These are phyloP conservation scores for Talinum fruticosum DNA, from an alignment of 148 eudicot genomes.

Conservation along the genomic window DNA sequence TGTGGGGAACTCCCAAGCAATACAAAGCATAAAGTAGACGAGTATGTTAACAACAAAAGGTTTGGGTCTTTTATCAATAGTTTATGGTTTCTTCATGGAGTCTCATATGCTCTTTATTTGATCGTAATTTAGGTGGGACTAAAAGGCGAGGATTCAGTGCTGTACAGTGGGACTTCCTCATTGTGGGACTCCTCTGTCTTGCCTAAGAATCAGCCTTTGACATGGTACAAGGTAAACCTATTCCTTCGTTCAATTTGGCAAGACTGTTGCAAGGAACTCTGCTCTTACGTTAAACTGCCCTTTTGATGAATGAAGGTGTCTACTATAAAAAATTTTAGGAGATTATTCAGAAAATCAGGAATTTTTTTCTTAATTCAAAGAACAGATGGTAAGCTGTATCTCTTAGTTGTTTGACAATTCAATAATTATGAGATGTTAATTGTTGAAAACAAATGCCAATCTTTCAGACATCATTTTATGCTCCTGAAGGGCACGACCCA, in stretches of 20 bases:
- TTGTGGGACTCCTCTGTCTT: slow-evolving; percentile 35
- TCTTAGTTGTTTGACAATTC: neutral
- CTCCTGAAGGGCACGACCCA: slow-evolving; percentile 67
- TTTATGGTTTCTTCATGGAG: neutral
- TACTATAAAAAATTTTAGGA: neutral
- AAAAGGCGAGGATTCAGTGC: slow-evolving; percentile 37
- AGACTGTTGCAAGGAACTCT: neutral
- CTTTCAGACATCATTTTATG: slow-evolving; percentile 62
- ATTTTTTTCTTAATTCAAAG: neutral
- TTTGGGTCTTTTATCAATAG: neutral
- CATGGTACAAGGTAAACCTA: slow-evolving; percentile 47
- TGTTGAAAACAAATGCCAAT: slow-evolving; percentile 2
- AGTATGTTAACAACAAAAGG: too few species aligned
- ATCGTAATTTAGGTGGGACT: slow-evolving; percentile 35
- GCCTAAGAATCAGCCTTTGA: slow-evolving; percentile 38
- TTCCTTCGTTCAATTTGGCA: neutral
- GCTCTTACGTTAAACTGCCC: neutral
- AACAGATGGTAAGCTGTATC: neutral
- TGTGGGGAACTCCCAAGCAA: neutral
- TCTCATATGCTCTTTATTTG: neutral
- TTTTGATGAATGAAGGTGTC: neutral
- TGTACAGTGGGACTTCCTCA: slow-evolving; percentile 35
- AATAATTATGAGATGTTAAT: slow-evolving; percentile 3
- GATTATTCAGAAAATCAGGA: neutral
- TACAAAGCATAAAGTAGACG: neutral